Percentiles rank a stretch among this genome's conserved stretches.
Evolutionary conservation across 139 green algal species (phyloP).

Genomic region (Parachlorella kessleri): DNA sequence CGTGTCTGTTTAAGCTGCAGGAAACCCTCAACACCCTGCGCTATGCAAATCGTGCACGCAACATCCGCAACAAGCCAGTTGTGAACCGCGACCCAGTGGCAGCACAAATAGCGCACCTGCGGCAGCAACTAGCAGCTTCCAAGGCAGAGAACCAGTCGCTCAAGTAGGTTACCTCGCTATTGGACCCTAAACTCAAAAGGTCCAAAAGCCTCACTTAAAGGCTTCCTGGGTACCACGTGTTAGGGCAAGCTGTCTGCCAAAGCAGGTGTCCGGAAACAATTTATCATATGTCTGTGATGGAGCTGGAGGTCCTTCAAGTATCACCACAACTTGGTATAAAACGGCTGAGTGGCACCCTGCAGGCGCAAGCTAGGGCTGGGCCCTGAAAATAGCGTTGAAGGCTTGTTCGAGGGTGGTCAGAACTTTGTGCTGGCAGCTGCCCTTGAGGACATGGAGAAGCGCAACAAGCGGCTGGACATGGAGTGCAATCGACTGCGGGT

Average conservation of each 20-base stretch:
- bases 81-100: constrained; percentile 90
- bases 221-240: too few relatives aligned
- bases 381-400: background rate
- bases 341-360: too few relatives aligned
- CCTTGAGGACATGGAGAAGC: constrained; percentile 58
- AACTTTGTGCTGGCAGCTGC: constrained; percentile 38
- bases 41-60: constrained; percentile 83
- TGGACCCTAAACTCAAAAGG: too few relatives aligned
- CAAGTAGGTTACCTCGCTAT: constrained; percentile 34
- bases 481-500: constrained; percentile 63
- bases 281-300: too few relatives aligned
- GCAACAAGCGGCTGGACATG: constrained; percentile 53
- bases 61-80: constrained; percentile 96
- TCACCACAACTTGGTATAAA: too few relatives aligned
- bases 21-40: constrained; percentile 35
- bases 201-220: too few relatives aligned
- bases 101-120: constrained; percentile 74
- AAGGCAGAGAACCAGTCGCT: constrained; percentile 55
- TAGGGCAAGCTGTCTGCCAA: too few relatives aligned
- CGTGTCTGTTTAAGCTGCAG: too few relatives aligned
- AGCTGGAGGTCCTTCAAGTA: too few relatives aligned
- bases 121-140: constrained; percentile 70
- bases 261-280: too few relatives aligned
- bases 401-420: background rate
- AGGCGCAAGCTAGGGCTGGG: background rate